These are phyloP conservation scores for Aristolochia californica DNA, from an alignment of 164 flowering plant genomes.

Conservation along the genomic window DNA sequence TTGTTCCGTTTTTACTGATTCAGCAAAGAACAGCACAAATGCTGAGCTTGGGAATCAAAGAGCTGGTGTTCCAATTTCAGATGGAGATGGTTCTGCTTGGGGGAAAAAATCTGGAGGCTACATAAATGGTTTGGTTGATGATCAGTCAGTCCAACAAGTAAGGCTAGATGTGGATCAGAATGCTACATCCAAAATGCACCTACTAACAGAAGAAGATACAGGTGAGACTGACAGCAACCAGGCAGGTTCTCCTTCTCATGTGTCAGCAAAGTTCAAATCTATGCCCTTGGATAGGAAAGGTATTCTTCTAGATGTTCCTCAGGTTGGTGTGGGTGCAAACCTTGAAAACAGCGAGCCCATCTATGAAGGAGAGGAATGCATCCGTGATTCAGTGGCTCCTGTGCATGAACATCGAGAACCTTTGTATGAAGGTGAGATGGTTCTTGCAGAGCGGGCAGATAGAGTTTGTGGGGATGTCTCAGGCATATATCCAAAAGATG, in stretches of 20 bases:
- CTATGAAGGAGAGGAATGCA: slow-evolving; percentile 93
- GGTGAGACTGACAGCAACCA: background rate
- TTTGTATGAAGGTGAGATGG: slow-evolving; percentile 87
- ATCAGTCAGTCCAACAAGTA: slow-evolving; percentile 6
- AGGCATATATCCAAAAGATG: slow-evolving; percentile 26
- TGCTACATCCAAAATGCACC: background rate
- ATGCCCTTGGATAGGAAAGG: slow-evolving; percentile 27
- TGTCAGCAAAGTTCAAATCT: too few species aligned
- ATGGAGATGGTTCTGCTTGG: slow-evolving; percentile 8
- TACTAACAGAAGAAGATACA: background rate
- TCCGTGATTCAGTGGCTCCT: slow-evolving; percentile 40
- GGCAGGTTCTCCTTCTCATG: too few species aligned
- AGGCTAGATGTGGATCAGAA: slow-evolving; percentile 13
- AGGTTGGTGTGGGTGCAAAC: slow-evolving; percentile 30
- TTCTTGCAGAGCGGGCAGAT: slow-evolving; percentile 68
- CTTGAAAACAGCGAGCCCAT: slow-evolving; percentile 70
- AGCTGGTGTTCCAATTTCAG: slow-evolving; percentile 11
- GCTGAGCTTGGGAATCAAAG: slow-evolving; percentile 13
- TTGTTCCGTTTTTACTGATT: slow-evolving; percentile 6
- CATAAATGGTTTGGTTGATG: slow-evolving; percentile 8
- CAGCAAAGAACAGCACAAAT: slow-evolving; percentile 14
- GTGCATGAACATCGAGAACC: slow-evolving; percentile 65
- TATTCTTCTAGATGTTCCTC: slow-evolving; percentile 24
- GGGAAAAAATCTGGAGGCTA: slow-evolving; percentile 4
- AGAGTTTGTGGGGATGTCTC: slow-evolving; percentile 12